A percentile compares a stretch with the other conserved stretches of the same genome.
Evolutionary conservation across 2,329 filamentous ascomycete species (phyloP).

Genomic region (Akanthomyces dipterigenus): DNA sequence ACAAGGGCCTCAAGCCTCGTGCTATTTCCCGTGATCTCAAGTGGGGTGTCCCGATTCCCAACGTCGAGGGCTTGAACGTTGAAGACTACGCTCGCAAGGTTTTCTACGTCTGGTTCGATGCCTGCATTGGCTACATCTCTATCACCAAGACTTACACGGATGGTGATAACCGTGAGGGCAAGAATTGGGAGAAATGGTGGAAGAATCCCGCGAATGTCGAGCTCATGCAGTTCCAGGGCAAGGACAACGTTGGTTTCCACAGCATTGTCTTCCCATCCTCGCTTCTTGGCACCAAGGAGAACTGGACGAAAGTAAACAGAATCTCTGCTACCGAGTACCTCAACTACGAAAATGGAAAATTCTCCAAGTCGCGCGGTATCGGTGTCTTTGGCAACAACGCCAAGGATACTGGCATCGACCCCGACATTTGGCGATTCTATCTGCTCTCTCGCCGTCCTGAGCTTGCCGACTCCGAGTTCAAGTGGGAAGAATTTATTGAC

Average conservation of each 20-base stretch:
- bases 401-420: conserved; percentile 73
- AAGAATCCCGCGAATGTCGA: conserved; percentile 79
- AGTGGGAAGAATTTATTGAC: conserved; percentile 77
- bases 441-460: conserved; percentile 80
- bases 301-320: conserved; percentile 85
- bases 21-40: conserved; percentile 89
- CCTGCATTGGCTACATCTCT: conserved; percentile 90
- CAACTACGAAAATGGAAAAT: conserved; percentile 85
- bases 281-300: conserved; percentile 74
- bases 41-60: conserved; percentile 66
- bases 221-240: conserved; percentile 94
- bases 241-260: conserved; percentile 60
- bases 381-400: conserved; percentile 90
- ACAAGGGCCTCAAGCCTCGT: conserved; percentile 75
- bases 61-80: conserved; percentile 42
- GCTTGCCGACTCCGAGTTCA: conserved; percentile 79
- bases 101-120: conserved; percentile 90
- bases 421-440: conserved; percentile 93
- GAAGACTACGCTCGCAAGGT: conserved; percentile 58
- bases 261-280: conserved; percentile 86
- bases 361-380: conserved; percentile 83
- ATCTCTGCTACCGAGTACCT: conserved; percentile 82
- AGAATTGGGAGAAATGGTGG: conserved; percentile 93
- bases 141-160: conserved; percentile 86
- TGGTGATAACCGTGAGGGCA: conserved; percentile 34